Evolutionary conservation across 73 alveolate species (phyloP).

Genomic region (Uronychia setigera): DNA sequence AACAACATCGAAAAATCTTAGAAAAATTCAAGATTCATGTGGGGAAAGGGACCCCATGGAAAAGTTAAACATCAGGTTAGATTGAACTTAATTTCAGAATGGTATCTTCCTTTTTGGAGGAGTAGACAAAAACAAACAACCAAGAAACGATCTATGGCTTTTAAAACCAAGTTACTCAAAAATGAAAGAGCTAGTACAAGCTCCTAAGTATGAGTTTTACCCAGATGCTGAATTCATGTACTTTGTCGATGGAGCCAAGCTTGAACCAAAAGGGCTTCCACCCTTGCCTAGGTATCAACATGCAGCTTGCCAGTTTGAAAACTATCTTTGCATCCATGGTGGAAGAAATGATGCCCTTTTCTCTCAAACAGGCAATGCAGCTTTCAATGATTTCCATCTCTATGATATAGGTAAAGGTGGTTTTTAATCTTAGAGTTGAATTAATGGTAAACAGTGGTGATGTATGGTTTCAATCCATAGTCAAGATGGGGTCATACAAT

Average conservation of each 20-base stretch:
- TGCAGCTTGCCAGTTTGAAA: background rate
- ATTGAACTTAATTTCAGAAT: background rate
- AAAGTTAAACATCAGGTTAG: background rate
- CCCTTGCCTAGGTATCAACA: slow-evolving; percentile 4
- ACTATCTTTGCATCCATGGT: slow-evolving; percentile 8
- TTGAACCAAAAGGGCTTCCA: slow-evolving; percentile 1
- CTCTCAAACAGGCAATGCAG: background rate
- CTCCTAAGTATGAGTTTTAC: background rate
- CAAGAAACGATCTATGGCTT: background rate
- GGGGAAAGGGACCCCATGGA: slow-evolving; percentile 18
- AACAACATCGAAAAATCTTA: slow-evolving; percentile 4
- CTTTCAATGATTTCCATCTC: background rate
- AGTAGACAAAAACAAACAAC: background rate
- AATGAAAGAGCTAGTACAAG: background rate
- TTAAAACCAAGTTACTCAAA: background rate
- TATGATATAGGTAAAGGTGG: background rate
- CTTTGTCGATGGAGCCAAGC: background rate
- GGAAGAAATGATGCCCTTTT: slow-evolving; percentile 13
- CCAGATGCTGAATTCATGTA: background rate
- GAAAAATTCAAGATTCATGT: slow-evolving; percentile 3
- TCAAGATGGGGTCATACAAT: slow-evolving; percentile 6
- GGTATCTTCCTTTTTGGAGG: slow-evolving; percentile 8
- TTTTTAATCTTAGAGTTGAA: background rate
- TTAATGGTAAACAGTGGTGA: background rate
- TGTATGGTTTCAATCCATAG: slow-evolving; percentile 1